Conservation (phyloP, 2,329 filamentous ascomycete genomes). For the Cladophialophora exuberans region DNA sequence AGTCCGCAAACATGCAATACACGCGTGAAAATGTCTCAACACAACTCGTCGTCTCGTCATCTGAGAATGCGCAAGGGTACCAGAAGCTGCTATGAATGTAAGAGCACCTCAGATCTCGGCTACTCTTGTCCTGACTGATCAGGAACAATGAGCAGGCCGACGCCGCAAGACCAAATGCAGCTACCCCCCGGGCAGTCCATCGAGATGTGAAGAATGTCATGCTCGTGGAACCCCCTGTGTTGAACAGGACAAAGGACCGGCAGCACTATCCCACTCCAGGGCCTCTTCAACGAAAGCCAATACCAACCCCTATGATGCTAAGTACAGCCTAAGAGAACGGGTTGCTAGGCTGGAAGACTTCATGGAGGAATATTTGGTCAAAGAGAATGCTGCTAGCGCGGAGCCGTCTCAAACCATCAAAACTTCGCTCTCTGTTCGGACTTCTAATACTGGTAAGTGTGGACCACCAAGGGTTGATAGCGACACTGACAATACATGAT, state of each 20-base stretch:
- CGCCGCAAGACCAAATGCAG: conserved; percentile 7
- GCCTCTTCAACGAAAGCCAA: neutral
- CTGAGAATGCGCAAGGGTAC: conserved; percentile 6
- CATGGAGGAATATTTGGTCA: neutral
- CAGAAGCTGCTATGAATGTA: conserved; percentile 8
- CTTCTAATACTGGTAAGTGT: neutral
- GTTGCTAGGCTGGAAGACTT: conserved; percentile 8
- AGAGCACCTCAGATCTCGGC: neutral
- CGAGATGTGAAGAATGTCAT: conserved; percentile 7
- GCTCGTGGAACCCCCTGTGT: conserved; percentile 6
- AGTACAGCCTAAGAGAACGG: conserved; percentile 11
- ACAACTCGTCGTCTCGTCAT: neutral
- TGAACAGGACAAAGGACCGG: neutral
- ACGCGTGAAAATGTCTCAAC: too few relatives aligned
- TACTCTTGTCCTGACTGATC: neutral
- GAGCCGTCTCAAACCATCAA: neutral
- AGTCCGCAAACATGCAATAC: neutral
- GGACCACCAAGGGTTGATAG: neutral
- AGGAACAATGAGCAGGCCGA: neutral
- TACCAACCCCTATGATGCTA: neutral
- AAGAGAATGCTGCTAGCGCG: neutral
- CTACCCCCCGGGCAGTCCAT: neutral
- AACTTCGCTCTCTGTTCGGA: neutral
- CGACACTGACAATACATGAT: neutral
- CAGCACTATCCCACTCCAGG: neutral